Evolutionary conservation across 1,284 basidiomycete species (phyloP), one percentile per base, ranked within the genome.

Genomic region (Heterobasidion occidentale): DNA sequence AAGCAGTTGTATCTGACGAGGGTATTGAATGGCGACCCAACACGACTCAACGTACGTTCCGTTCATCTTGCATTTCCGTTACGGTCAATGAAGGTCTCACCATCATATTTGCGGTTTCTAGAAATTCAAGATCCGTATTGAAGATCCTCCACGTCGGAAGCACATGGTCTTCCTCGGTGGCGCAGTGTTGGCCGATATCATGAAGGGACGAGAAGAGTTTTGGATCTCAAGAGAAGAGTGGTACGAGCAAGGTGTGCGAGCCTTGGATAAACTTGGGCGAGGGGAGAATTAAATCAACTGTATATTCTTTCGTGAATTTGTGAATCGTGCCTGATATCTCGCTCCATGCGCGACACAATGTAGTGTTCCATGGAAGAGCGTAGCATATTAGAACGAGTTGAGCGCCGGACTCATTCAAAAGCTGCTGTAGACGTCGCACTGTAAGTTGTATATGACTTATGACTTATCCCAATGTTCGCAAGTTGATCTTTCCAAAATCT

Each of bases 161-260:
- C 95, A 98, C 74, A 98, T 98, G 94, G 96, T 98, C 54, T 99
- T 98, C 86, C 81, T 99, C 11, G 96, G 97, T 44, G 96, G 96
- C 55, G 96, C 92, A 3, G 93, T 96, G 5, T 77, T 97, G 27
- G 95, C 95, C 5, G 95, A 99, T 71, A 98, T 99, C 73, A 98
- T 99, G 96, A 98, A 97, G 77, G 81, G 79, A 67, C 82, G 93
- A 45, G 84, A 94, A 67, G 90, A 92, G 66, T 98, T 98, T 78
- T 98, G 96, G 94, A 88, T 97, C 69, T 83, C 92, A 55, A 80
- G 88, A 60, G 89, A 91, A 64, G 94, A 96, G 72, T 97, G 94
- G 92, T 87, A 88, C 62, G 94, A 98, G 72, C 86, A 94, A 71
- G 94, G 94, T 17, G 72, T 79, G 9, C 76, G 82, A 48, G 78